Base-by-base conservation (phyloP, 352 stramenopile species). In the Nothophytophthora sp. region DNA sequence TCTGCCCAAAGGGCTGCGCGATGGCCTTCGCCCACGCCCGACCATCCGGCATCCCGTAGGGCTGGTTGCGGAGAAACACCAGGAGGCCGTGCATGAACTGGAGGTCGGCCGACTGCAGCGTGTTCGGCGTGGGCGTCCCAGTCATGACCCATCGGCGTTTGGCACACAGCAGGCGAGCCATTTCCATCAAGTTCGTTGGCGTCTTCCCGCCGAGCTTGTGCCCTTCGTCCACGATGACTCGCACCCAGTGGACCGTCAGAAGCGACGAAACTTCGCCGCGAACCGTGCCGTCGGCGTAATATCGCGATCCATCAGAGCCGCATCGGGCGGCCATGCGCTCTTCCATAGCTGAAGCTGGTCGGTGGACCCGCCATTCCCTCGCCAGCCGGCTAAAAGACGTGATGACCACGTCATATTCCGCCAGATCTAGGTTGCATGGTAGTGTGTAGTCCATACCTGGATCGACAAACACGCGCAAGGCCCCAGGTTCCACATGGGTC, bases 111-210 rank as follows among this genome's bases (percentile, higher is more conserved):
- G 63, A 82, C 39, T 94, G 71, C n/a, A 90, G 67, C 4, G 74
- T 83, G 46, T 93, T 91, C 11, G 87, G 83, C 9, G 94, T 98
- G 11, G 96, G 96, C n/a, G 96, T 99, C 32, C 96, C 96, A 4
- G 93, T 98, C 93, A 98, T 98, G n/a, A 96, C 84, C 95, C 93
- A 98, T 3, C 90, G 71, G 47, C 88, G 75, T 37, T 96, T 70
- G 6, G 83, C 87, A 16, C 68, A 76, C n/a, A 97, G 48, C 23
- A 87, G 37, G 32, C 81, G 63, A 2, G 95, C 84, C 63, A 97
- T 95, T n/a, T 71, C 40, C 52, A 90, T 90, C n/a, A 90, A 67
- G 24, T 75, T 76, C 0, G 66, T 78, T 16, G 68, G 53, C 0
- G 63, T 63, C 25, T 67, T 71, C 0, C 74, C 72, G 5, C 86